A percentile compares a stretch with the other conserved stretches of the same genome.
phyloP scores from a whole-genome alignment of 257 asterid species.

The Solanum corneliomulleri region DNA sequence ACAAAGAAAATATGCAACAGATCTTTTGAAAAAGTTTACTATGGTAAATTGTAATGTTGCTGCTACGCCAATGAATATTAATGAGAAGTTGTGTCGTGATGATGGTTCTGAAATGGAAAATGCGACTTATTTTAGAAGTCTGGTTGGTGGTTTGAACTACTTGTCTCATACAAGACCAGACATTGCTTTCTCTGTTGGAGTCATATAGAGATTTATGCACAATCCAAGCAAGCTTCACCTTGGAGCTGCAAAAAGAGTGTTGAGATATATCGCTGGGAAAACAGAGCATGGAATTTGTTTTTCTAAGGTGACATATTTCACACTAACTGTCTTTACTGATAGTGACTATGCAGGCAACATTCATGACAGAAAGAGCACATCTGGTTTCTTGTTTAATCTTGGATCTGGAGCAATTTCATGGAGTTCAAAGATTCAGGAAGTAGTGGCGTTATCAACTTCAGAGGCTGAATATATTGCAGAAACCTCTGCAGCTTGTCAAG shows the following conservation, averaged over 20 bases:
- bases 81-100: neutral
- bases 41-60: neutral
- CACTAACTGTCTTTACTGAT: neutral
- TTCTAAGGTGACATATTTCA: no score
- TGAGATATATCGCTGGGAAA: no score
- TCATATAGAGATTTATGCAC: no score
- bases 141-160: neutral
- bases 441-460: no score
- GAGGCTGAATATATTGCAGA: neutral
- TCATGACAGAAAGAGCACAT: neutral
- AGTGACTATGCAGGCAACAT: neutral
- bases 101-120: neutral
- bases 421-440: no score
- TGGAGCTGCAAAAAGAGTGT: neutral
- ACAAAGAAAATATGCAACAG: neutral
- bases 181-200: neutral
- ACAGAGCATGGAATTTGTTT: no score
- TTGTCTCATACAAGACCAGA: neutral
- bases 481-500: neutral
- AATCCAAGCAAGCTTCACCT: neutral
- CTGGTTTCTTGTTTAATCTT: neutral
- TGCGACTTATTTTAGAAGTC: neutral
- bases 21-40: neutral
- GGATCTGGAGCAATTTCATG: neutral
- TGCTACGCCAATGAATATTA: neutral